phyloP scores from a whole-genome alignment of 2,329 filamentous ascomycete genomes.

The Penicillium sclerotiorum region DNA sequence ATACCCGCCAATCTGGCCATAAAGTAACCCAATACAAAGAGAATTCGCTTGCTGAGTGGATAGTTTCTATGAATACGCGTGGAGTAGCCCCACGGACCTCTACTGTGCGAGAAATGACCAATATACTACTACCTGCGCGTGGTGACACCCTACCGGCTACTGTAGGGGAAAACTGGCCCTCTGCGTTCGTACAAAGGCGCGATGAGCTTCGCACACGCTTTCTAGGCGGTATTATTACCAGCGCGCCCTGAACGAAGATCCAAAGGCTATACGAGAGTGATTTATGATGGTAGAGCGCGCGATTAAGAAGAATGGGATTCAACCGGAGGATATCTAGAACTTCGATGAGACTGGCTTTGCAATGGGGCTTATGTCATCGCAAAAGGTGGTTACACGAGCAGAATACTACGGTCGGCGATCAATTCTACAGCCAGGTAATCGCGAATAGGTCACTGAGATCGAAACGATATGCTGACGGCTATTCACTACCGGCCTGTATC shows the following conservation, averaged over 20 bases:
- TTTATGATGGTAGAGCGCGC: background rate
- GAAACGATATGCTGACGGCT: slow-evolving; percentile 12
- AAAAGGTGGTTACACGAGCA: slow-evolving; percentile 4
- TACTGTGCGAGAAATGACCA: background rate
- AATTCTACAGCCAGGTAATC: slow-evolving; percentile 15
- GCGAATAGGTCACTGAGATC: slow-evolving; percentile 18
- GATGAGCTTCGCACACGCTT: background rate
- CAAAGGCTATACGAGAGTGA: background rate
- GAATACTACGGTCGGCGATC: background rate
- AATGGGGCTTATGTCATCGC: background rate
- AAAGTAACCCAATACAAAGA: background rate
- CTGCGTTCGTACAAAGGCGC: background rate
- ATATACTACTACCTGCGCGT: slow-evolving; percentile 3
- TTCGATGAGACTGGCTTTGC: slow-evolving; percentile 10
- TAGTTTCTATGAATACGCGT: background rate
- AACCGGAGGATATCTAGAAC: slow-evolving; percentile 8
- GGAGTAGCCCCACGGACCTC: background rate
- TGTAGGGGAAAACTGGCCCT: background rate
- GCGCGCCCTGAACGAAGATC: background rate
- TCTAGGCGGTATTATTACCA: background rate
- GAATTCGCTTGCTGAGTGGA: background rate
- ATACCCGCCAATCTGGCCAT: background rate
- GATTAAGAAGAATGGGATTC: slow-evolving; percentile 1
- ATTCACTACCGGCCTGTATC: slow-evolving; percentile 13
- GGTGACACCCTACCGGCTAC: background rate